Percentiles rank a stretch among this genome's conserved stretches.
phyloP scores from a whole-genome alignment of 345 rosid genomes.

The Eucalyptus urophylla region DNA sequence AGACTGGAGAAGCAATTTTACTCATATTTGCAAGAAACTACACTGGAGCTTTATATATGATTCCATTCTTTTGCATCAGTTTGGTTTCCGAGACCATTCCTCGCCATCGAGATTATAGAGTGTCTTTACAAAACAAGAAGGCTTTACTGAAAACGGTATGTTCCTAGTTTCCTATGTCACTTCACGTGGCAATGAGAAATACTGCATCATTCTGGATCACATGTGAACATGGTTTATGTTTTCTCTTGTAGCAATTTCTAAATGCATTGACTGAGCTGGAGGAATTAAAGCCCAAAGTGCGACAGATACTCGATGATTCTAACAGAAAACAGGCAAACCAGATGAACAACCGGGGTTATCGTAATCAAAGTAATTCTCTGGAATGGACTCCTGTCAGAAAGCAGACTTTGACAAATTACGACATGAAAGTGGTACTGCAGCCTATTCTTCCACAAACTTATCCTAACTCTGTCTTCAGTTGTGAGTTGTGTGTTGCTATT shows the following conservation, averaged over 20 bases:
- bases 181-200: not conserved
- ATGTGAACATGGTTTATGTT: not conserved
- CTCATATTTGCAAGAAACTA: not conserved
- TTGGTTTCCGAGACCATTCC: conserved; percentile 95
- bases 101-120: conserved; percentile 63
- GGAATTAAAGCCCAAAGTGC: conserved; percentile 73
- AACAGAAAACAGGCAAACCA: conserved; percentile 30
- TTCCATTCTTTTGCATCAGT: conserved; percentile 32
- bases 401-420: conserved; percentile 19
- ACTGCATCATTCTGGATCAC: not conserved
- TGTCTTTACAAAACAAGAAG: conserved; percentile 32
- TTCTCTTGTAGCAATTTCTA: conserved; percentile 41
- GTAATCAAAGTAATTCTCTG: conserved; percentile 17
- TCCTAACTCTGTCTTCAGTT: not conserved
- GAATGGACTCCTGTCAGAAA: conserved; percentile 38
- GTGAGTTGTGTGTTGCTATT: not conserved
- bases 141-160: conserved; percentile 50
- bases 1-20: not conserved
- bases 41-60: not conserved
- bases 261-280: conserved; percentile 76
- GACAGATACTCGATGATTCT: conserved; percentile 41
- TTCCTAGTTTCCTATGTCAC: not conserved
- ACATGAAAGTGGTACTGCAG: conserved; percentile 33
- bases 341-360: conserved; percentile 15
- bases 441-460: not conserved